Conservation (phyloP, 345 rosid species). For the Zanthoxylum bungeanum region DNA sequence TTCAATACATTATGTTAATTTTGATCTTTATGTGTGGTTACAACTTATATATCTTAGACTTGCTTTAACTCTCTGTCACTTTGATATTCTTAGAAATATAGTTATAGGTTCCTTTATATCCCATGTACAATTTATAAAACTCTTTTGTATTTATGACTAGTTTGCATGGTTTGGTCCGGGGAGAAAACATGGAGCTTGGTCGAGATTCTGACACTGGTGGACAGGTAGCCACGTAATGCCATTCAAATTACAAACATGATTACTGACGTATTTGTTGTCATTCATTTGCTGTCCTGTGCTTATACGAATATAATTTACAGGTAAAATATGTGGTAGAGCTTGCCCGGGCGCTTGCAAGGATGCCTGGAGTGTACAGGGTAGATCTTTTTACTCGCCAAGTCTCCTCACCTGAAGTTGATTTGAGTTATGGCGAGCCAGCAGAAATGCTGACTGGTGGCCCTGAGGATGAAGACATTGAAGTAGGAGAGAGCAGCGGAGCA, state of each 20-base stretch:
- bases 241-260: not conserved
- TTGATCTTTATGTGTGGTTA: not conserved
- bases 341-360: conserved; percentile 84
- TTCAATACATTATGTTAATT: no score
- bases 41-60: not conserved
- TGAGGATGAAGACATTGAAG: conserved; percentile 61
- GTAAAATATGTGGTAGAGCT: conserved; percentile 98
- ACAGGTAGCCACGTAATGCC: conserved; percentile 50
- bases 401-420: conserved; percentile 81
- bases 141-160: conserved; percentile 33
- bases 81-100: not conserved
- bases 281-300: conserved; percentile 1
- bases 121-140: conserved; percentile 1
- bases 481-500: conserved; percentile 96
- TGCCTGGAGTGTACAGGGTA: conserved; percentile 97
- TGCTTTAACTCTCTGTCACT: not conserved
- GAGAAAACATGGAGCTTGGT: conserved; percentile 98
- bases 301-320: conserved; percentile 30
- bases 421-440: conserved; percentile 98
- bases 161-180: conserved; percentile 92
- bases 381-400: conserved; percentile 94
- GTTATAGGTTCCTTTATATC: not conserved
- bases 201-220: conserved; percentile 98
- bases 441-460: conserved; percentile 76
- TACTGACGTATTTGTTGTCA: not conserved